phyloP scores from a whole-genome alignment of 2,329 filamentous ascomycete genomes.

The Penicillium sclerotiorum region DNA sequence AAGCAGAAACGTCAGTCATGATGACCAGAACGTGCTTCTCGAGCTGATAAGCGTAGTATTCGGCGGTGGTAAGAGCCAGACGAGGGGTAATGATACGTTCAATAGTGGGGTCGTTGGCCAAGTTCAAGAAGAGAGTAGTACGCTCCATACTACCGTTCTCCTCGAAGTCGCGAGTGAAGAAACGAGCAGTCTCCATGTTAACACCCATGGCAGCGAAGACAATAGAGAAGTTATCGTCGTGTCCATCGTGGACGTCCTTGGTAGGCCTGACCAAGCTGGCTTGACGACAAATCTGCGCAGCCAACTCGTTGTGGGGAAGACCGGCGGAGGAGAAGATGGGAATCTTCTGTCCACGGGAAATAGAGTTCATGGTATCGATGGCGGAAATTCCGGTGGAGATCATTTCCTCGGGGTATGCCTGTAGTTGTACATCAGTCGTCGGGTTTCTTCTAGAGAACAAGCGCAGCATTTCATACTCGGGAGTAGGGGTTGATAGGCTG shows the following conservation, averaged over 20 bases:
- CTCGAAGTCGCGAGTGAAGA: constrained; percentile 98
- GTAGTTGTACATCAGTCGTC: constrained; percentile 18
- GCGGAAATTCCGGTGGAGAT: constrained; percentile 99
- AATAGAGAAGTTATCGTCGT: constrained; percentile 99
- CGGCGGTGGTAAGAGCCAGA: constrained; percentile 94
- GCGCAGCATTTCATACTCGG: constrained; percentile 61
- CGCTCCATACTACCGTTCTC: constrained; percentile 99
- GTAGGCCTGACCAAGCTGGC: constrained; percentile 90
- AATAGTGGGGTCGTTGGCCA: constrained; percentile 98
- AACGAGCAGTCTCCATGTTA: constrained; percentile 96
- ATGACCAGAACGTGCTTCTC: constrained; percentile 99
- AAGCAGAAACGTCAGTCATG: constrained; percentile 94
- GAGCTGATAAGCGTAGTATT: constrained; percentile 99
- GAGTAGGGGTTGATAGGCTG: constrained; percentile 98
- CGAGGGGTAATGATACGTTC: constrained; percentile 99
- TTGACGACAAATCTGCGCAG: constrained; percentile 97
- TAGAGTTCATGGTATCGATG: constrained; percentile 97
- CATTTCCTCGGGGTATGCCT: constrained; percentile 99
- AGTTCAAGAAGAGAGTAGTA: constrained; percentile 95
- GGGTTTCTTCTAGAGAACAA: neutral
- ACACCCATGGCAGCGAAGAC: constrained; percentile 99
- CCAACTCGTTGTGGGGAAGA: constrained; percentile 78
- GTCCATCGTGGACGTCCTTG: constrained; percentile 93
- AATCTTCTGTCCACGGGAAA: constrained; percentile 98
- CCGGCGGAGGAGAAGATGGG: constrained; percentile 98